These are phyloP conservation scores for Barnettozyma botsteinii DNA, from an alignment of 805 yeast species.

Conservation along the genomic window DNA sequence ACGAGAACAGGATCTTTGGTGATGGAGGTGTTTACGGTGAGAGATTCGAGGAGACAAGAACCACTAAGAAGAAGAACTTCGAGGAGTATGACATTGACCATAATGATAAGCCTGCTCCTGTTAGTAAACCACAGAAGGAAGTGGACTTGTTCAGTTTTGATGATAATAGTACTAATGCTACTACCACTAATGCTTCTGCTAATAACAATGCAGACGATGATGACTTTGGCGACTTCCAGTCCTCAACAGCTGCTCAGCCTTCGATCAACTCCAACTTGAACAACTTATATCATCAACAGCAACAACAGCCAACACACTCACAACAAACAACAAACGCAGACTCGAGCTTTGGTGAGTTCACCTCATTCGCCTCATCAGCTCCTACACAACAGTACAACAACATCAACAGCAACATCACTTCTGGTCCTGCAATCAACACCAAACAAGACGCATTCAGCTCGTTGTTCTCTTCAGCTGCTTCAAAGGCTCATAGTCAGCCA, in stretches of 20 bases:
- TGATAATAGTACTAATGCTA: slow-evolving; percentile 23
- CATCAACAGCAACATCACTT: slow-evolving; percentile 20
- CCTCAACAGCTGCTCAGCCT: slow-evolving; percentile 33
- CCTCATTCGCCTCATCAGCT: slow-evolving; percentile 14
- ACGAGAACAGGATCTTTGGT: slow-evolving; percentile 53
- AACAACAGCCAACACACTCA: slow-evolving; percentile 16
- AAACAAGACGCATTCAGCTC: slow-evolving; percentile 68
- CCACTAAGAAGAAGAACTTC: slow-evolving; percentile 37
- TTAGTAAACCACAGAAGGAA: slow-evolving; percentile 9
- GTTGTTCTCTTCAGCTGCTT: slow-evolving; percentile 59
- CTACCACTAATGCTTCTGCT: slow-evolving; percentile 1
- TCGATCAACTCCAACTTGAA: slow-evolving; percentile 26
- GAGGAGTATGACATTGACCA: slow-evolving; percentile 56
- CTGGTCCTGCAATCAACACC: slow-evolving; percentile 36
- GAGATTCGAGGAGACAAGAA: slow-evolving; percentile 54
- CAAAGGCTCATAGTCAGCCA: slow-evolving; percentile 24
- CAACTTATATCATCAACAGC: slow-evolving; percentile 27
- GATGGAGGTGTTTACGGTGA: slow-evolving; percentile 69
- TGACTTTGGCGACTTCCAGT: slow-evolving; percentile 78
- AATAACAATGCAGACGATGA: no score
- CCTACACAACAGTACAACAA: slow-evolving; percentile 8
- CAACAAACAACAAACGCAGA: slow-evolving; percentile 20
- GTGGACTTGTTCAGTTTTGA: slow-evolving; percentile 48
- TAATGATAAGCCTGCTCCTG: slow-evolving; percentile 11
- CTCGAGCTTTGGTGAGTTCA: slow-evolving; percentile 23